Evolutionary conservation across 2,329 filamentous ascomycete genomes (phyloP).

Genomic region (Penicillium rolfsii): DNA sequence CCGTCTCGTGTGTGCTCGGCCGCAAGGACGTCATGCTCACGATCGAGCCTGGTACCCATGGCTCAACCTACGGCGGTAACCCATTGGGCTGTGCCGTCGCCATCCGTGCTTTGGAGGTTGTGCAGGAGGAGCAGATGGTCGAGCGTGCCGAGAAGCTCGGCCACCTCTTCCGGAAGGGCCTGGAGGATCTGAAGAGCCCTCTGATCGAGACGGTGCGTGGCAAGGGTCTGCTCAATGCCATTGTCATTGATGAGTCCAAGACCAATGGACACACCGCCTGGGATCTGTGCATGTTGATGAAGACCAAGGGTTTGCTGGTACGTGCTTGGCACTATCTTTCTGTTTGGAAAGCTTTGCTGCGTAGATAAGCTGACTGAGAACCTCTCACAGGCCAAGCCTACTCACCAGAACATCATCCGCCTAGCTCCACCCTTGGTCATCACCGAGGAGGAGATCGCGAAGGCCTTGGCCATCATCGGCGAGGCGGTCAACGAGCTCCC

Average conservation of each 20-base stretch:
- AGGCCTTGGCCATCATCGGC: slow-evolving; percentile 76
- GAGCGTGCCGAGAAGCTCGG: slow-evolving; percentile 81
- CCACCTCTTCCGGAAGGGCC: slow-evolving; percentile 77
- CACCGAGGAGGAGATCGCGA: slow-evolving; percentile 79
- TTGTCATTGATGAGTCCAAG: slow-evolving; percentile 90
- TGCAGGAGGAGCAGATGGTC: slow-evolving; percentile 88
- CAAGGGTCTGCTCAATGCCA: slow-evolving; percentile 92
- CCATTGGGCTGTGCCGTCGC: slow-evolving; percentile 93
- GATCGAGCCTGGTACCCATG: slow-evolving; percentile 93
- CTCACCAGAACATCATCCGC: slow-evolving; percentile 97
- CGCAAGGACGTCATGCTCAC: slow-evolving; percentile 93
- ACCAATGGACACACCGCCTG: slow-evolving; percentile 86
- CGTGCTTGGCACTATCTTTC: slow-evolving; percentile 35
- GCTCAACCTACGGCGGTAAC: slow-evolving; percentile 98
- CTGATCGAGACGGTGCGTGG: slow-evolving; percentile 83
- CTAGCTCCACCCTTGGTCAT: slow-evolving; percentile 97
- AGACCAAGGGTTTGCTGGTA: slow-evolving; percentile 91
- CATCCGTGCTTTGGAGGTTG: slow-evolving; percentile 89
- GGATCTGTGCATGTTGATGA: slow-evolving; percentile 95
- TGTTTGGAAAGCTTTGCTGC: neutral
- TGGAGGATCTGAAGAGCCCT: slow-evolving; percentile 74
- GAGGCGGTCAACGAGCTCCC: slow-evolving; percentile 83
- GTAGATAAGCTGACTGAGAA: neutral
- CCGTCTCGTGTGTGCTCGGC: slow-evolving; percentile 90
- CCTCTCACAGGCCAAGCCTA: slow-evolving; percentile 82